Base-by-base conservation (phyloP, 1,284 basidiomycete genomes). In the Earliella scabrosa region DNA sequence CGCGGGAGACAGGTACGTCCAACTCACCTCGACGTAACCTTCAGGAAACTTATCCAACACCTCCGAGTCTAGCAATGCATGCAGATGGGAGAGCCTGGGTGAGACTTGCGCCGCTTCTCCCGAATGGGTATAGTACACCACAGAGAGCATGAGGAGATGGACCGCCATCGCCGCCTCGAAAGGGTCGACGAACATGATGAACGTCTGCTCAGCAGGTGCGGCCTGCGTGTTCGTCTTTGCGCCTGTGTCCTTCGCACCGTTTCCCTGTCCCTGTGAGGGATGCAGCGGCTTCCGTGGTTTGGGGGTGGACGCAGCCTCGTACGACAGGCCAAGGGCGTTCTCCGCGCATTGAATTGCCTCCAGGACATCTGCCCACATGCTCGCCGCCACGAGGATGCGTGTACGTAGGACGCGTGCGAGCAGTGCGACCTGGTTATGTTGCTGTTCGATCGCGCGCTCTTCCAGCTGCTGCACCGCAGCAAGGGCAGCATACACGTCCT, bases 51-150 rank as follows among this genome's bases (percentile, higher is more conserved):
- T 74, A 2, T 81, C 77, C 39, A 86, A 63, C 2, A 76, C 77
- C 5, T 82, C 84, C 1, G 77, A 73, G 63, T 90, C 88, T 44
- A 90, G 77, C 21, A 89, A 66, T 6, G 79, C 75, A 65, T 91
- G 88, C 2, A 91, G 66, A 46, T 78, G 77, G 29, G 77, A 75
- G 24, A 90, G 70, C 20, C 87, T 72, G 6, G 73, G 68, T 10
- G 77, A 74, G 2, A 81, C 76, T 20, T 75, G 74, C 3, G 71
- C 66, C 3, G 78, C 73, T 47, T 75, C 70, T 3, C 85, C 87
- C 0, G 71, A 67, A 62, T 88, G 83, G 0, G 85, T 85, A 61
- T 82, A 77, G 63, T 78, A 87, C 18, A 85, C 70, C 6, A 87
- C 74, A 2, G 82, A 77, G 23, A 88, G 72, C 45, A 88, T 77